Percentiles rank a stretch among this genome's conserved stretches.
These are phyloP conservation scores for Plantago coronopus DNA, from an alignment of 305 asterid genomes.

Conservation along the genomic window DNA sequence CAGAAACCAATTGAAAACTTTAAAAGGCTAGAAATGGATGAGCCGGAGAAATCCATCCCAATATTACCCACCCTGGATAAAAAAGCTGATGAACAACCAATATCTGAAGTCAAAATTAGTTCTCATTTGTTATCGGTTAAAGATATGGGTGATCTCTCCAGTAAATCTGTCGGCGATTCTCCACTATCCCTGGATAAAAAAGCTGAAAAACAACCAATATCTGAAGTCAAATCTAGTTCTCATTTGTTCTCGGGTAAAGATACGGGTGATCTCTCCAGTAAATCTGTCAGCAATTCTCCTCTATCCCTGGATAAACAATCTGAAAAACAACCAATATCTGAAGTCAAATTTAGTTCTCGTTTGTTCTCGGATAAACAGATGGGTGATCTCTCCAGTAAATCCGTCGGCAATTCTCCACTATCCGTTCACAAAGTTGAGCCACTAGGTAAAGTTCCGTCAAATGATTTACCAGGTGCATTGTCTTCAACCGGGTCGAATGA, in stretches of 20 bases:
- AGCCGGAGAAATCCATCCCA: constrained; percentile 27
- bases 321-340: constrained; percentile 34
- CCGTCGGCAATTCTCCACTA: constrained; percentile 32
- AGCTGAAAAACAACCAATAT: constrained; percentile 30
- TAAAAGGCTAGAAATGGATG: constrained; percentile 28
- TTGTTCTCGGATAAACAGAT: constrained; percentile 31
- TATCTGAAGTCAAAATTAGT: constrained; percentile 37
- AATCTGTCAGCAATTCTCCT: constrained; percentile 31
- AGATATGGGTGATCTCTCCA: constrained; percentile 31
- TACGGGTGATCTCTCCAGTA: constrained; percentile 34
- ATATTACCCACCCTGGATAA: constrained; percentile 22
- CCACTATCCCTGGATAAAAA: no score
- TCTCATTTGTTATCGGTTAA: constrained; percentile 33
- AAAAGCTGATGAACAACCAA: constrained; percentile 29
- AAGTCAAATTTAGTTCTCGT: constrained; percentile 34
- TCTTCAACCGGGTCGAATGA: constrained; percentile 32
- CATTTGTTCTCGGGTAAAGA: constrained; percentile 33
- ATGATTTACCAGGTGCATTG: constrained; percentile 33
- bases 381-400: constrained; percentile 35
- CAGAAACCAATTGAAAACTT: constrained; percentile 29
- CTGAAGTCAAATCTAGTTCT: constrained; percentile 39
- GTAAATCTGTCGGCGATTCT: constrained; percentile 35
- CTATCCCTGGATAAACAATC: constrained; percentile 25
- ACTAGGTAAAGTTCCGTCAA: constrained; percentile 30
- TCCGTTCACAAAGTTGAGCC: constrained; percentile 26